Base-by-base conservation (phyloP, 495 filamentous ascomycete genomes). In the Annulohypoxylon nitens region DNA sequence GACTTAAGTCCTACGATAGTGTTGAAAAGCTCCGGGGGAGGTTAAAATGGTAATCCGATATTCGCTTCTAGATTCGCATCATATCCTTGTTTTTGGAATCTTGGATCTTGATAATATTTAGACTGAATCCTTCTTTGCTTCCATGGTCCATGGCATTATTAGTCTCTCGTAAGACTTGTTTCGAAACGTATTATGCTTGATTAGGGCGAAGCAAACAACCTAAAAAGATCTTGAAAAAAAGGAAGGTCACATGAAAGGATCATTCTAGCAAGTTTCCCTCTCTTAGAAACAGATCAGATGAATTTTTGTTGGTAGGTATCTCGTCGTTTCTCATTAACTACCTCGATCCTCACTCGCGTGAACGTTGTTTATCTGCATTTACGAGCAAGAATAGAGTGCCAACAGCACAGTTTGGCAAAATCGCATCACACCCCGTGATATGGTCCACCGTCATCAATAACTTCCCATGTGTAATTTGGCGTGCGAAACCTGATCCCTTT, bases 251-350 rank as follows among this genome's bases (percentile, higher is more conserved):
- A 71, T 67, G 51, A 45, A 68, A 61, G 63, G 50, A 75, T 71
- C 45, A 37, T 70, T 67, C 57, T 62, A 59, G 50, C 33, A 43
- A 37, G 11, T 14, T 58, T 36, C 54, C 3, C 30, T 67, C 30
- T 26, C 48, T 54, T 60, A 47, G 43, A 39, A 63, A 58, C n/a
- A 54, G 66, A 60, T 64, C 57, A 61, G 59, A 50, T 65, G 53
- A 65, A 47, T 39, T 59, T 67, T 63, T 64, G 43, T 43, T 48
- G 33, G 39, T 66, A 54, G 68, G 68, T 75, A 75, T 69, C 73
- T 71, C 64, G 39, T 71, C 73, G 60, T 75, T 54, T 62, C 59
- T 69, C 73, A 73, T 69, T 72, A 69, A 69, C 54, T 72, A 72
- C 73, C 30, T 58, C 54, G 53, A 69, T 61, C 61, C 61, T 57